Evolutionary conservation across 768 basidiomycete genomes (phyloP), one percentile per base, ranked within the genome.

Genomic region (Peribolospora baueri): DNA sequence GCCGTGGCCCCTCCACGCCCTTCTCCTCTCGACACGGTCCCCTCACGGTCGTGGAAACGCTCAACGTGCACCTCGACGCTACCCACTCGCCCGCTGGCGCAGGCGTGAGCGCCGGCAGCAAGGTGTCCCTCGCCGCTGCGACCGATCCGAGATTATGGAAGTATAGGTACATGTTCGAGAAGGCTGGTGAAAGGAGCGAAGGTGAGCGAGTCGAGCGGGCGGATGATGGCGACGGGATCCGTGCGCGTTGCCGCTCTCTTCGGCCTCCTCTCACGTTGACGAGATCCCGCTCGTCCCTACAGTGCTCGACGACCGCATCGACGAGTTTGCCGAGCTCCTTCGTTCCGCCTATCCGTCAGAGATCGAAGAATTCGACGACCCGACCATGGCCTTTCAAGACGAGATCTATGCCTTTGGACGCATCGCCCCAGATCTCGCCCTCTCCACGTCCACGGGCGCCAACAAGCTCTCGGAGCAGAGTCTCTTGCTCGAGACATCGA

Each of bases 121-220:
- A 70, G 13, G 63, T 70, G 49, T 48, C 54, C 7, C 51, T 71
- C 36, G 58, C 55, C 8, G 60, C 62, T 3, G 57, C 55, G 0
- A 57, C 61, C 13, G 59, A 70, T 45, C 65, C 65, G 5, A 63
- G 62, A 38, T 51, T 50, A 39, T 65, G 60, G 60, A 84, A 82
- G 80, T 73, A 71, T 57, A 76, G 83, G 39, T 97, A 95, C 66
- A 90, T 91, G 88, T 87, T 83, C 63, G 88, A 95, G 67, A 87
- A 84, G 68, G 73, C 82, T 37, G 76, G 77, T 2, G 83, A 84
- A 63, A 72, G 88, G 49, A 81, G 84, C 58, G 81, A 81, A 73
- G 79, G 87, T 85, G 60, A 51, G 66, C 61, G 8, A 47, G 38
- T 54, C 48, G 2, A 14, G n/a, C n/a, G 25, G 25, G 25, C 25